A percentile compares a stretch with the other conserved stretches of the same genome.
Conservation (phyloP, 176 grass and related monocot genomes). For the Oropetium thomaeum region DNA sequence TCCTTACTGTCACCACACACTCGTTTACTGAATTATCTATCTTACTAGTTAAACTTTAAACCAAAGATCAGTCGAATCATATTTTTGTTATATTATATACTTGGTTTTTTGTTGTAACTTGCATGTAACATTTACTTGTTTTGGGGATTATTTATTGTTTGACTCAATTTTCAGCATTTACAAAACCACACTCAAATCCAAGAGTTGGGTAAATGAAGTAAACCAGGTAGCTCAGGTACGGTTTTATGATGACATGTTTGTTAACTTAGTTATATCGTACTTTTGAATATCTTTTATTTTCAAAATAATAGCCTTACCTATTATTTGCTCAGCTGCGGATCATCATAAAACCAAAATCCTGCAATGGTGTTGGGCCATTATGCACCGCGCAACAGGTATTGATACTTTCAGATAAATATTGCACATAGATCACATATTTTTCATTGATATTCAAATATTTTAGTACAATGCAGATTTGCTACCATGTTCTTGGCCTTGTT, state of each 20-base stretch:
- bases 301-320: slow-evolving; percentile 16
- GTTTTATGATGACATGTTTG: slow-evolving; percentile 20
- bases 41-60: slow-evolving; percentile 27
- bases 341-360: slow-evolving; percentile 86
- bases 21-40: slow-evolving; percentile 4
- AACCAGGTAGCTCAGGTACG: slow-evolving; percentile 94
- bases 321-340: slow-evolving; percentile 70
- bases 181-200: slow-evolving; percentile 65
- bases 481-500: slow-evolving; percentile 97
- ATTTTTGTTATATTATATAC: neutral
- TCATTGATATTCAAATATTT: slow-evolving; percentile 30
- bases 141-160: slow-evolving; percentile 37
- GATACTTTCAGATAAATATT: slow-evolving; percentile 21
- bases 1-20: neutral
- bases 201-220: slow-evolving; percentile 72
- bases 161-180: slow-evolving; percentile 64
- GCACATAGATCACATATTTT: slow-evolving; percentile 27
- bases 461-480: slow-evolving; percentile 78
- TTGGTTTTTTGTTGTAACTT: slow-evolving; percentile 22
- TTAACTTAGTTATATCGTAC: slow-evolving; percentile 1
- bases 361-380: slow-evolving; percentile 77
- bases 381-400: slow-evolving; percentile 87
- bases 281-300: slow-evolving; percentile 12
- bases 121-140: neutral
- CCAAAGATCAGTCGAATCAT: neutral